These are phyloP conservation scores for Leccinum proliferum DNA, from an alignment of 1,284 basidiomycete species.

Conservation along the genomic window DNA sequence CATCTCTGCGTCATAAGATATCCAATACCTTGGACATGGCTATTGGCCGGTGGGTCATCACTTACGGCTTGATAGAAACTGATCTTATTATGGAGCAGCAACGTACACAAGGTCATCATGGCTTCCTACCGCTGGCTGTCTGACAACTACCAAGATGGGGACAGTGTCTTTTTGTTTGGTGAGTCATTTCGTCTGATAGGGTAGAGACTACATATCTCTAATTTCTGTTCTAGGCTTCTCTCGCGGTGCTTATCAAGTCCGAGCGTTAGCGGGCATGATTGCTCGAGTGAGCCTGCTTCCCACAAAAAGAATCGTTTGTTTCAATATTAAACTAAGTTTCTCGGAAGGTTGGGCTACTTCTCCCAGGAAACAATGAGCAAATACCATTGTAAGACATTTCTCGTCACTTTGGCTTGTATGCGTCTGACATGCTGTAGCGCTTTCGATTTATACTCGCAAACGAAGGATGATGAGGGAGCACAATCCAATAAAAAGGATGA, in stretches of 20 bases:
- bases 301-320: neutral
- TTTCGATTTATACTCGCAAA: conserved; percentile 27
- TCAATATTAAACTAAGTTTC: neutral
- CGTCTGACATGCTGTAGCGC: conserved; percentile 17
- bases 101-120: conserved; percentile 29
- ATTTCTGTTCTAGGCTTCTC: conserved; percentile 31
- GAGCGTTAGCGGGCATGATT: conserved; percentile 34
- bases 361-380: conserved; percentile 32
- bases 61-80: neutral
- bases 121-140: conserved; percentile 34
- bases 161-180: conserved; percentile 34
- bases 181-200: neutral
- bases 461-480: conserved; percentile 14
- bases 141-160: conserved; percentile 29
- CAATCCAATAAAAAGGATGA: conserved; percentile 9
- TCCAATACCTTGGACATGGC: conserved; percentile 25
- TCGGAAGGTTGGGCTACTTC: conserved; percentile 31
- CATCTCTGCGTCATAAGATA: conserved; percentile 10
- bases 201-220: neutral
- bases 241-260: conserved; percentile 36
- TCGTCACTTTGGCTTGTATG: neutral
- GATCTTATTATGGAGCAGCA: conserved; percentile 17
- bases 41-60: conserved; percentile 25
- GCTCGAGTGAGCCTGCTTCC: conserved; percentile 19
- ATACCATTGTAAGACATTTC: conserved; percentile 30